A percentile compares a stretch with the other conserved stretches of the same genome.
Evolutionary conservation across 148 eudicot genomes (phyloP).

Genomic region (Camellia sinensis): DNA sequence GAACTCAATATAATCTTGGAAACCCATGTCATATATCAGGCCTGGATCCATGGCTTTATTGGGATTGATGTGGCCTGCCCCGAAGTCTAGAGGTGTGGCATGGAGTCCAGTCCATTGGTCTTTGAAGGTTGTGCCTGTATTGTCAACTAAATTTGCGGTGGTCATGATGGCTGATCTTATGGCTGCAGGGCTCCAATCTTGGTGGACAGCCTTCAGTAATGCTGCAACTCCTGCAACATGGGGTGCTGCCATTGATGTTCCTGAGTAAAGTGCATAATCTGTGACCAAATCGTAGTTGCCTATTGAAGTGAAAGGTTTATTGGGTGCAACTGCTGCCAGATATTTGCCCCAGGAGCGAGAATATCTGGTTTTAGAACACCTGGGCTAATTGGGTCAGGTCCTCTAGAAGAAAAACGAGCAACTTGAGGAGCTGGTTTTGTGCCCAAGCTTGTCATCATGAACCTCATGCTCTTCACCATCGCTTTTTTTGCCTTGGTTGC

Average conservation of each 20-base stretch:
- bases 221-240: conserved; percentile 19
- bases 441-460: background rate
- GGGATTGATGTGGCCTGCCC: conserved; percentile 29
- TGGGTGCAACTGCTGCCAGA: conserved; percentile 9
- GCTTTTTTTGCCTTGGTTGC: background rate
- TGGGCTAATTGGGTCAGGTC: conserved; percentile 14
- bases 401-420: conserved; percentile 19
- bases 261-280: background rate
- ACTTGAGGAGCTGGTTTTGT: conserved; percentile 14
- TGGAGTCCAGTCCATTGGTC: background rate
- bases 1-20: conserved; percentile 22
- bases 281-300: background rate
- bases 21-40: conserved; percentile 24
- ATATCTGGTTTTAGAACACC: conserved; percentile 25
- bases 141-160: conserved; percentile 20
- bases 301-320: background rate
- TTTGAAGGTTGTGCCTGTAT: background rate
- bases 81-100: conserved; percentile 26
- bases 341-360: conserved; percentile 17
- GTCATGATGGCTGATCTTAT: conserved; percentile 20
- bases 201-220: conserved; percentile 14
- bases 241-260: conserved; percentile 17
- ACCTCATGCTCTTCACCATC: background rate
- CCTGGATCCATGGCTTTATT: conserved; percentile 32
- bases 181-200: conserved; percentile 19